Conservation (phyloP, 129 eudicot genomes). For the Kitagawia praeruptora region DNA sequence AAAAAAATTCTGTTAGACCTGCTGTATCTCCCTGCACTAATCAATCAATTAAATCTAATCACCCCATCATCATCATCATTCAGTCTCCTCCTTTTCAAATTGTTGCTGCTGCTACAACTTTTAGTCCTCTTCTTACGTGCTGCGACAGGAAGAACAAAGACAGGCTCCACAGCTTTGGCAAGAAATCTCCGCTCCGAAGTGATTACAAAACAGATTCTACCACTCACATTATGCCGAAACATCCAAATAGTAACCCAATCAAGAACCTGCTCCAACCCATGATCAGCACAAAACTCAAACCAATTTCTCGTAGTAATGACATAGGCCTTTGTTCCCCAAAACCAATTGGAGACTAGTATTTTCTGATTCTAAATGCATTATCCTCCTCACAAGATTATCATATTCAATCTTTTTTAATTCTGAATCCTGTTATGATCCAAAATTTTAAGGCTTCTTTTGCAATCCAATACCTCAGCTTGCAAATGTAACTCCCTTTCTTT, state of each 20-base stretch:
- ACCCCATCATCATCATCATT: too few species aligned
- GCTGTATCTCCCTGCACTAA: too few species aligned
- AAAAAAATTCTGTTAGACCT: too few species aligned
- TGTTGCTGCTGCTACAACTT: not conserved
- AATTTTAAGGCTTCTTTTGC: slow-evolving; percentile 33
- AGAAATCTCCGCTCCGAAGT: not conserved
- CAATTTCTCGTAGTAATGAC: not conserved
- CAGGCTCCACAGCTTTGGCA: not conserved
- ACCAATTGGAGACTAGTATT: slow-evolving; percentile 35
- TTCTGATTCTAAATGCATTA: slow-evolving; percentile 41
- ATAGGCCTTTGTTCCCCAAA: not conserved
- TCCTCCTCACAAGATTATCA: slow-evolving; percentile 37
- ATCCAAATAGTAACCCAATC: not conserved
- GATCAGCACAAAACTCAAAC: not conserved
- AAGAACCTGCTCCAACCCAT: not conserved
- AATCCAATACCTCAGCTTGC: slow-evolving; percentile 60
- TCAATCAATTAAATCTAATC: too few species aligned
- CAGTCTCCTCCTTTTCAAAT: not conserved
- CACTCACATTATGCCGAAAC: not conserved
- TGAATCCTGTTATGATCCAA: slow-evolving; percentile 48
- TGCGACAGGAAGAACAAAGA: not conserved
- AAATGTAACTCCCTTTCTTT: slow-evolving; percentile 66
- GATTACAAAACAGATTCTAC: not conserved
- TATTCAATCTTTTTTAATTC: slow-evolving; percentile 38
- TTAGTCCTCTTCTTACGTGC: not conserved